Evolutionary conservation across 257 asterid species (phyloP).

Genomic region (Agastache rugosa): DNA sequence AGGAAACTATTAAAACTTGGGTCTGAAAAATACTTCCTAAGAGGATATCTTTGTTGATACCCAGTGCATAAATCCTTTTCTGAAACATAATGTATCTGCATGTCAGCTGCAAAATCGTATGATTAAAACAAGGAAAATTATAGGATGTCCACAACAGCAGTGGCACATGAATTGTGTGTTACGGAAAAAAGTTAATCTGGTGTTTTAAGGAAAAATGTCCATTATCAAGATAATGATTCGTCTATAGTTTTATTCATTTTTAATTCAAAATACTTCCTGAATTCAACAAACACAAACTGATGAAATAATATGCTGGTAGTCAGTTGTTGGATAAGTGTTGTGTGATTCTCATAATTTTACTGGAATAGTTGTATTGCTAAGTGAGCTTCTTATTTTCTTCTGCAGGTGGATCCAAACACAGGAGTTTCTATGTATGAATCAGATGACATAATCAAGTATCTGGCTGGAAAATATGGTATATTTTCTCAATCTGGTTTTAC

Average conservation of each 20-base stretch:
- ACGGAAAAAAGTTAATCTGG: neutral
- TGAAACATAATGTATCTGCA: neutral
- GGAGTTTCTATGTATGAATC: conserved; percentile 96
- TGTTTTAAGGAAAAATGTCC: neutral
- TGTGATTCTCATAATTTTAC: too few relatives aligned
- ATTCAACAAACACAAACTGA: neutral
- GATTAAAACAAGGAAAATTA: neutral
- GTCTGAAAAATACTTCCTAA: neutral
- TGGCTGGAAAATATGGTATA: conserved; percentile 85
- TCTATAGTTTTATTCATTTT: neutral
- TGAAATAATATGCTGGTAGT: neutral
- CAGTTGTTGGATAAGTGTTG: neutral
- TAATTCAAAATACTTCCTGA: neutral
- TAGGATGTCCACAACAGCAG: neutral
- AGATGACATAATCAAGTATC: conserved; percentile 85
- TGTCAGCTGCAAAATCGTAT: neutral
- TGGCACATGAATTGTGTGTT: neutral
- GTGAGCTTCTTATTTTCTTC: conserved; percentile 27
- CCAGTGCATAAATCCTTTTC: neutral
- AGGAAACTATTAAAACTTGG: neutral
- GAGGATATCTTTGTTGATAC: neutral
- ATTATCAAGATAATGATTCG: neutral
- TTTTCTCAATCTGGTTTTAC: conserved; percentile 16
- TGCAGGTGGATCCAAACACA: conserved; percentile 94
- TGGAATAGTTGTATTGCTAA: neutral